A percentile compares a stretch with the other conserved stretches of the same genome.
Evolutionary conservation across 768 basidiomycete species (phyloP).

Genomic region (Naganishia randhawae): DNA sequence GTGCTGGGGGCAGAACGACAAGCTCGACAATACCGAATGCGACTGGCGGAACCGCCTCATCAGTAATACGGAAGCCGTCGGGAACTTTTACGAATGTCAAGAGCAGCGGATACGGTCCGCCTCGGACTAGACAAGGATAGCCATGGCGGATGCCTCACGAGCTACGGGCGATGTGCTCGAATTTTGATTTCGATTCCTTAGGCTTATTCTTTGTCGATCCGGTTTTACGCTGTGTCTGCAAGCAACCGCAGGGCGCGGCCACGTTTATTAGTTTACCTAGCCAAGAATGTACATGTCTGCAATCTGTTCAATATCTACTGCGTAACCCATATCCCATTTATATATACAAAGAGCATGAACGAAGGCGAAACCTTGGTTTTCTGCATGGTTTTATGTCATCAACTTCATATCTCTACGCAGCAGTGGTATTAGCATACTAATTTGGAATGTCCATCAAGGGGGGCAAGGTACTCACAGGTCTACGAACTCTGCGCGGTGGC

Average conservation of each 20-base stretch:
- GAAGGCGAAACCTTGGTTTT: background rate
- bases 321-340: background rate
- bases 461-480: background rate
- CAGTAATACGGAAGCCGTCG: constrained; percentile 10
- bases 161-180: too few relatives aligned
- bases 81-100: constrained; percentile 1
- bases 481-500: constrained; percentile 29
- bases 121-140: background rate
- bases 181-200: constrained; percentile 8
- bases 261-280: background rate
- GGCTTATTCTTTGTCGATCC: background rate
- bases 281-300: background rate
- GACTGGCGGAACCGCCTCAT: background rate
- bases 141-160: background rate
- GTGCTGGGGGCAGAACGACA: background rate
- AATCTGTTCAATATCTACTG: background rate
- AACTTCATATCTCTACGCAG: background rate
- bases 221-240: background rate
- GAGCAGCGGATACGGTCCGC: constrained; percentile 15
- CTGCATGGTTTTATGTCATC: background rate
- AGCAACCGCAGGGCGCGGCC: background rate
- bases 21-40: constrained; percentile 1
- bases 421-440: background rate
- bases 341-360: background rate
- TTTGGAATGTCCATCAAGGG: background rate